A percentile compares a stretch with the other conserved stretches of the same genome.
Conservation (phyloP, 108 stramenopile genomes). For the Schizochytrium sp. region DNA sequence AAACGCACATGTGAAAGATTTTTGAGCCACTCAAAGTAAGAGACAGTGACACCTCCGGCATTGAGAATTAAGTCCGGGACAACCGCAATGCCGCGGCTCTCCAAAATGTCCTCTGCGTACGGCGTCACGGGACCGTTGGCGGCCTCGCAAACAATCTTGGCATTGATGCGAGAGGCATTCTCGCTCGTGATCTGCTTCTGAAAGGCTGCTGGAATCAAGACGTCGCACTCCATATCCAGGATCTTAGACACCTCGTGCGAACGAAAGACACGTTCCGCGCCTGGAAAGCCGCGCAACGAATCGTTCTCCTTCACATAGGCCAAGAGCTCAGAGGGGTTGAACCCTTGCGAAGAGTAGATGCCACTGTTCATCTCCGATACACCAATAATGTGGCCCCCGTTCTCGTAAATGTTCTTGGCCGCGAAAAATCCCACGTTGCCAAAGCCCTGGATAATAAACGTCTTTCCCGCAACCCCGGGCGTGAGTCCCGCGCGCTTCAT, state of each 20-base stretch:
- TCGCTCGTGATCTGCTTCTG: conserved; percentile 16
- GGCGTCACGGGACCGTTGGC: conserved; percentile 30
- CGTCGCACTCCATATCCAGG: conserved; percentile 21
- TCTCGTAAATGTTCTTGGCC: conserved; percentile 20
- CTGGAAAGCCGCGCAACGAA: background rate
- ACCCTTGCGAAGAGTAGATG: conserved; percentile 16
- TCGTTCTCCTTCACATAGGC: background rate
- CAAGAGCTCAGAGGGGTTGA: background rate
- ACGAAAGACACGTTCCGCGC: background rate
- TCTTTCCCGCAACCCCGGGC: conserved; percentile 12
- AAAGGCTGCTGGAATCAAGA: conserved; percentile 24
- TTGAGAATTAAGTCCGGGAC: conserved; percentile 23
- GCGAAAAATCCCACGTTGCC: conserved; percentile 30
- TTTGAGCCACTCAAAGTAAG: conserved; percentile 30
- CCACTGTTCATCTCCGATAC: conserved; percentile 26
- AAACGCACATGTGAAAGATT: conserved; percentile 28
- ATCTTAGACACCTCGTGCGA: background rate
- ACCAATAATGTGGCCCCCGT: background rate
- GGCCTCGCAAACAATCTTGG: conserved; percentile 23
- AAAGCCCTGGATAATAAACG: conserved; percentile 20
- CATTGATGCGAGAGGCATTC: conserved; percentile 14
- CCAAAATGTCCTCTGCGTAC: conserved; percentile 20
- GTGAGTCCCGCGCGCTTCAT: background rate
- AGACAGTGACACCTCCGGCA: conserved; percentile 28
- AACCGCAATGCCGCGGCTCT: background rate